Base-by-base conservation (phyloP, 805 yeast genomes). In the Suhomyces sp. region DNA sequence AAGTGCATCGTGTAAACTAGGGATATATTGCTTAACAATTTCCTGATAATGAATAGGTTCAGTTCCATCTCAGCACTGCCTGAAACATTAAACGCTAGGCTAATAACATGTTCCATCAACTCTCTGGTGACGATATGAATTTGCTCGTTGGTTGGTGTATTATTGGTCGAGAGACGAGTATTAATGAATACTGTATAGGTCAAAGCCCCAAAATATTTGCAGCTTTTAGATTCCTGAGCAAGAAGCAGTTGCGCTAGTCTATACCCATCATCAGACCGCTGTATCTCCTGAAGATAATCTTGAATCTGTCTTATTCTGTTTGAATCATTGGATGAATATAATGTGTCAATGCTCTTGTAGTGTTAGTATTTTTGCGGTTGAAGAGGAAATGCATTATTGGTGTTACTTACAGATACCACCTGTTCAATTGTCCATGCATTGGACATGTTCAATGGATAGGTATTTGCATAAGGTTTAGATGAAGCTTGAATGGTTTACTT, bases 131-230 rank as follows among this genome's bases (percentile, higher is more conserved):
- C 12, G 13, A 31, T 27, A n/a, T 19, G 24, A 15, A 31, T 25
- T 6, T 28, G 17, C 8, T 35, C 30, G 20, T 15, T 7, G n/a
- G 23, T 16, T 7, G 27, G 33, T 13, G 33, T 2, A 6, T 25
- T 10, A 7, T 24, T 15, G 16, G 23, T 12, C 3, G 24, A 28
- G 13, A 34, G 11, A 27, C 41, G 40, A 13, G 45, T 51, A 39
- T 75, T 77, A 28, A 83, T 56, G 43, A 72, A 65, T 4, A 87
- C 93, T 0, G 87, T 74, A 39, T 77, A 79, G 0, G 95, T 87
- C 38, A 84, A 68, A 0, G 95, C 95, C 0, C 95, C 96, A 50
- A 87, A 81, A 54, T 82, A 87, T 50, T 79, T 77, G 42, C 80
- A 75, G 38, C 74, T 74, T 28, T 62, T 46, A 1, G 75, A 68